A percentile compares a stretch with the other conserved stretches of the same genome.
Conservation (phyloP, 345 rosid species). For the Brassica juncea region DNA sequence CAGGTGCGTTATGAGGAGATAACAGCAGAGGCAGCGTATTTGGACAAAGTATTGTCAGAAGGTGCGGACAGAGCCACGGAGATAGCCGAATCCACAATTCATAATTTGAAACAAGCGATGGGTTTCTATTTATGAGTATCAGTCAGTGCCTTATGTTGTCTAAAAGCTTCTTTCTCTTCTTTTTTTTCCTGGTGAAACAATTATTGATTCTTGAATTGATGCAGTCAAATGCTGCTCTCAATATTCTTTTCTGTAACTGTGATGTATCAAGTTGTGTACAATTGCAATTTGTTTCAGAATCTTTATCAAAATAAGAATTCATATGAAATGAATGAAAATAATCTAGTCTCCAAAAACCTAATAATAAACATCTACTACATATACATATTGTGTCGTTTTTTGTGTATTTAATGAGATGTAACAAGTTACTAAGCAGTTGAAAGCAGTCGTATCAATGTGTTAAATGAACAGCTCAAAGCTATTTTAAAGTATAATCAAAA, state of each 20-base stretch:
- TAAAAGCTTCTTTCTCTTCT: background rate
- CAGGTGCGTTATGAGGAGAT: slow-evolving; percentile 53
- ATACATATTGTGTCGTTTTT: too few relatives aligned
- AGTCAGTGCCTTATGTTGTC: background rate
- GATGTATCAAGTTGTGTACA: background rate
- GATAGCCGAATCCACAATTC: slow-evolving; percentile 63
- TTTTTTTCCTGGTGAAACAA: background rate
- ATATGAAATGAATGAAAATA: too few relatives aligned
- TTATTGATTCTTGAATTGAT: background rate
- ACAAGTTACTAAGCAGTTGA: too few relatives aligned
- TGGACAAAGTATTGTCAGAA: slow-evolving; percentile 61
- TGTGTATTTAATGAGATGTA: too few relatives aligned
- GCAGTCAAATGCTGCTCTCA: background rate
- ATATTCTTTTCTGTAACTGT: background rate
- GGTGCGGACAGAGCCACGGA: slow-evolving; percentile 67
- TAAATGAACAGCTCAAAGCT: background rate
- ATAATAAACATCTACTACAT: too few relatives aligned
- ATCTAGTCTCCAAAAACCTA: too few relatives aligned
- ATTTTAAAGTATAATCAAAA: background rate
- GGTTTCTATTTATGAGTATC: slow-evolving; percentile 45
- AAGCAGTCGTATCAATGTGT: too few relatives aligned
- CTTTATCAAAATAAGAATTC: too few relatives aligned
- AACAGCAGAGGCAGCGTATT: slow-evolving; percentile 60
- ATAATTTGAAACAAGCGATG: slow-evolving; percentile 74
- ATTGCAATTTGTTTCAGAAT: too few relatives aligned